These are phyloP conservation scores for Xylaria palmicola DNA, from an alignment of 495 filamentous ascomycete genomes.

Conservation along the genomic window DNA sequence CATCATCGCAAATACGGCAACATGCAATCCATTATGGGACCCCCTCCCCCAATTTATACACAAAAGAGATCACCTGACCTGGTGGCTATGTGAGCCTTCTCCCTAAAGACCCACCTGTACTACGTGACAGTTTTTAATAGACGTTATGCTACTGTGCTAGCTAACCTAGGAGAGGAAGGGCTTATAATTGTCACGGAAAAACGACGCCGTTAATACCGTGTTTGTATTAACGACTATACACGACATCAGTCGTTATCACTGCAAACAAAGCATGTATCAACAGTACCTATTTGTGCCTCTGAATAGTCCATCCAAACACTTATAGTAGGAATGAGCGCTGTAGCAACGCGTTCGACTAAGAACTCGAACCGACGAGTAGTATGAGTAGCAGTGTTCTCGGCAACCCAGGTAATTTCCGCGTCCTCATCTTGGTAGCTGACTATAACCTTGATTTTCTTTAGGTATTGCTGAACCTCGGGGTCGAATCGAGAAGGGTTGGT, in stretches of 20 bases:
- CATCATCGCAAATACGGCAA: no score
- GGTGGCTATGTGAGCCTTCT: no score
- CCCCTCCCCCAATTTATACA: no score
- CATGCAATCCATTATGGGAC: no score
- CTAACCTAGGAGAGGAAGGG: no score
- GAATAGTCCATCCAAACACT: not conserved
- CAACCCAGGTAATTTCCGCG: not conserved
- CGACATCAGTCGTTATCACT: not conserved
- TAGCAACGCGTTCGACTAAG: not conserved
- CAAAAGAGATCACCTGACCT: no score
- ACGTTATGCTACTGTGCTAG: no score
- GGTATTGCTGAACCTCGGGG: not conserved
- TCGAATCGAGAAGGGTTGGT: not conserved
- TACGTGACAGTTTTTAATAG: no score
- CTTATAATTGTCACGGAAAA: no score
- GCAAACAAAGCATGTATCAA: not conserved
- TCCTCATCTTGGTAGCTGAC: not conserved
- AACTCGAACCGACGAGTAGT: not conserved
- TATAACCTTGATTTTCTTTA: not conserved
- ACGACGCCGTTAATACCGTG: no score
- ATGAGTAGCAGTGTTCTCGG: not conserved
- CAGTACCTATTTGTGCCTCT: not conserved
- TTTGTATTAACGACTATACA: no score
- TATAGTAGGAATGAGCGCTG: not conserved
- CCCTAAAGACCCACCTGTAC: no score